Evolutionary conservation across 2,329 filamentous ascomycete species (phyloP), one percentile per base, ranked within the genome.

Genomic region (Xylariaceae sp.): DNA sequence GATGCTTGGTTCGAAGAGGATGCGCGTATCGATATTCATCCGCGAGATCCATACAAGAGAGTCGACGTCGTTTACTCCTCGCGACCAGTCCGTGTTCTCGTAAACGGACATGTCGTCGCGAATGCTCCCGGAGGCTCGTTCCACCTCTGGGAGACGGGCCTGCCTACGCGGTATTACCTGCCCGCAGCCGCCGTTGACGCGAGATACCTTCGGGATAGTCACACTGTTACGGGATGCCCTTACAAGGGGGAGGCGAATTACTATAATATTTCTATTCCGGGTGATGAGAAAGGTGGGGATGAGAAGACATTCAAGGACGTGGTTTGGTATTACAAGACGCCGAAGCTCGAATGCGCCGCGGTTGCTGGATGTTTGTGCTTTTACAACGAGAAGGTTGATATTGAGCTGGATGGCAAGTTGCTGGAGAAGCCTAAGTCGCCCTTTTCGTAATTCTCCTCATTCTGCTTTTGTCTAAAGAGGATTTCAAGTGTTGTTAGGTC

Each of bases 181-280:
- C 75, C 80, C 0, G 63, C 74, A 0, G 75, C 75, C 0, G 63
- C 71, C 3, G 68, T 83, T 1, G 70, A 75, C 32, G 64, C 62
- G 32, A 54, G 62, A 3, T 52, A 72, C 6, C 63, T 85, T 8
- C 61, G 63, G 1, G 68, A 69, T 6, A 84, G 79, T 53, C 58
- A 66, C 2, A 77, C 75, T 0, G 62, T 59, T n/a, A 82, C 79
- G 0, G 64, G 68, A 42, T 86, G 83, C 60, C 83, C 83, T 2
- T 86, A 86, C 55, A 86, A 86, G 58, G 83, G 83, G 1, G 71
- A 76, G 43, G 82, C 82, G 0, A 70, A 77, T 44, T 86, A 85
- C 48, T 84, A 83, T 52, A 54, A 79, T 44, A 64, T 84, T 0
- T 68, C 71, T 0, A 52, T 82, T 0, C 61, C 69, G 4, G 74